These are phyloP conservation scores for Solanum medicagineum DNA, from an alignment of 257 asterid genomes.

Conservation along the genomic window DNA sequence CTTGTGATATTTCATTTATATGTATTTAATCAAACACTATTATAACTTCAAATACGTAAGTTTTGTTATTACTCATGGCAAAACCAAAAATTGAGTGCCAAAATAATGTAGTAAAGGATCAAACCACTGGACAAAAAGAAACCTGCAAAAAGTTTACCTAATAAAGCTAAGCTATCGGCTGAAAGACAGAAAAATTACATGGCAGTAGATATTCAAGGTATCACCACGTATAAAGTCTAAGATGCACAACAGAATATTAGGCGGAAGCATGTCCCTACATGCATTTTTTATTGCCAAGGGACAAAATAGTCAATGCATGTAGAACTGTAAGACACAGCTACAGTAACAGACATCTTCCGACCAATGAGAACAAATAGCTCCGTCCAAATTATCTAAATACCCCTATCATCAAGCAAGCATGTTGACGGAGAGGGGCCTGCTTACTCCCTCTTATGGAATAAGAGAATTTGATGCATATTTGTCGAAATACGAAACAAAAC, in stretches of 20 bases:
- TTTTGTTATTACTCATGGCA: neutral
- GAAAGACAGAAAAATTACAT: neutral
- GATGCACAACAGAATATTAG: neutral
- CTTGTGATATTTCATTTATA: neutral
- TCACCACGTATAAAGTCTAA: neutral
- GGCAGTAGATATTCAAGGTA: neutral
- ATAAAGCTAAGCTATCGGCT: neutral
- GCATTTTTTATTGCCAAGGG: neutral
- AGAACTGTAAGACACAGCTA: neutral
- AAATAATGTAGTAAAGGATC: neutral
- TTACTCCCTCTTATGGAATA: neutral
- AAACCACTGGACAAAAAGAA: neutral
- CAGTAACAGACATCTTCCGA: neutral
- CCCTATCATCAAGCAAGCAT: neutral
- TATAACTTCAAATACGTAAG: neutral
- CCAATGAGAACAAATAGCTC: neutral
- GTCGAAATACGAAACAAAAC: neutral
- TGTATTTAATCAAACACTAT: neutral
- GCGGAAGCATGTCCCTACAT: neutral
- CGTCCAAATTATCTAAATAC: neutral
- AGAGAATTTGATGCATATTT: neutral
- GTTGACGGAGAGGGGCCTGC: neutral
- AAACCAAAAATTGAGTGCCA: neutral
- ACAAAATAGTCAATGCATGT: neutral
- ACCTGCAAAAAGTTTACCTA: neutral